Conservation (phyloP, 257 asterid species). For the Nicotiana otophora region DNA sequence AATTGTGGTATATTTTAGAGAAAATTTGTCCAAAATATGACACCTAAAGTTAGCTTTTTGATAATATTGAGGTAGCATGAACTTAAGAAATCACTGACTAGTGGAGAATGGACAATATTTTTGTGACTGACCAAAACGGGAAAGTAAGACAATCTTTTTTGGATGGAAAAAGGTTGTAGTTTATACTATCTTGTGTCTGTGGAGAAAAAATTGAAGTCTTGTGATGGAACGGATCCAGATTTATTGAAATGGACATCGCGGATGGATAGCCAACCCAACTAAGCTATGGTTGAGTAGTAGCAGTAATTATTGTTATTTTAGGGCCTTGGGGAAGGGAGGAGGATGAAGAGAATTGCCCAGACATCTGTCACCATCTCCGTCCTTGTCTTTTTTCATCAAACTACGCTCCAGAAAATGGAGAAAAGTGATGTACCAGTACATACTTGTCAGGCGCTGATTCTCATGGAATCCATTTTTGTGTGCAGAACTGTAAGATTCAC, state of each 20-base stretch:
- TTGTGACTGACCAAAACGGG: too few relatives aligned
- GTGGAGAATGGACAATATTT: too few relatives aligned
- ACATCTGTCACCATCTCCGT: neutral
- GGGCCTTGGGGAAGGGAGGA: neutral
- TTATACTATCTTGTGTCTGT: neutral
- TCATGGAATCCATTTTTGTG: neutral
- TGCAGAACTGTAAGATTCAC: constrained; percentile 91
- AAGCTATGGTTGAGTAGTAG: neutral
- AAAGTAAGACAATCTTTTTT: neutral
- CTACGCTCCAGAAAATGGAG: neutral
- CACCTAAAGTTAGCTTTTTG: too few relatives aligned
- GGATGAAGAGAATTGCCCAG: neutral
- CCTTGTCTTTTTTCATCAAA: neutral
- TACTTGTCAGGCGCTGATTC: neutral
- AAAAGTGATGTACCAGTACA: neutral
- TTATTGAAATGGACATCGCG: neutral
- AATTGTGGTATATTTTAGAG: too few relatives aligned
- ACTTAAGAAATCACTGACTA: too few relatives aligned
- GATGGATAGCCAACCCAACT: neutral
- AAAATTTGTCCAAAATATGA: too few relatives aligned
- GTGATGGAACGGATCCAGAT: neutral
- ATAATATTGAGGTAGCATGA: too few relatives aligned
- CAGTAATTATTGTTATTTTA: neutral
- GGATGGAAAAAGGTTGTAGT: neutral
- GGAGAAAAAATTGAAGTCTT: neutral